Evolutionary conservation across 2,329 filamentous ascomycete genomes (phyloP), one percentile per base, ranked within the genome.

Genomic region (Mollisia scopiformis): DNA sequence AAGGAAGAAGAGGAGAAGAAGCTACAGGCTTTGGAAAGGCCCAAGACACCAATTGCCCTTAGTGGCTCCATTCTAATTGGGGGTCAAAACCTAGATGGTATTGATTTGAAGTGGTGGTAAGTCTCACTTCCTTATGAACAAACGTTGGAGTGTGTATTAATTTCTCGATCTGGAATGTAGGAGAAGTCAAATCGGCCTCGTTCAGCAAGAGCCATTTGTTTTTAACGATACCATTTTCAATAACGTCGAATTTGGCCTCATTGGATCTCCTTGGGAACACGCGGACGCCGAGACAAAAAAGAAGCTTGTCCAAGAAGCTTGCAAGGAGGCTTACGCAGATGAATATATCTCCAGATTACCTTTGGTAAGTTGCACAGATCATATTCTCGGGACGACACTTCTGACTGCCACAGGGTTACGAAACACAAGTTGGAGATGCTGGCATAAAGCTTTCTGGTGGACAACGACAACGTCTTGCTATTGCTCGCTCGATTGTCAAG

Each of bases 401-500:
- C 47, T 62, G 46, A 69, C 25, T 57, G 47, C 21, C 23, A 7
- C 28, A 90, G 78, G 85, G 86, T 1, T 93, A 93, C 70, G 82
- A 89, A 4, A 92, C 91, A 0, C 75, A 84, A 8, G 91, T 95
- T 1, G 92, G 92, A 1, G 91, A 94, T 70, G 84, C 84, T 28
- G 92, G 92, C 4, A 88, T 89, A 51, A 92, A 91, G 71, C 78
- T 96, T 1, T 92, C 89, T 11, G 90, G 91, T n/a, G 92, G 92
- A 0, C 91, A 96, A 72, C 83, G 90, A 8, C 91, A 95, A 72
- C 83, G 92, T 1, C 82, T 95, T 14, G 89, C 90, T 2, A 92
- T 59, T 86, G 88, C 1, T 1, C 82, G 91, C 30, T 88, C 87
- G 39, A 91, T 94, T 62, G 82, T 93, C 50, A 86, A 88, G 60